A percentile compares a stretch with the other conserved stretches of the same genome.
phyloP scores from a whole-genome alignment of 2,329 filamentous ascomycete species.

The Scedosporium apiospermum region DNA sequence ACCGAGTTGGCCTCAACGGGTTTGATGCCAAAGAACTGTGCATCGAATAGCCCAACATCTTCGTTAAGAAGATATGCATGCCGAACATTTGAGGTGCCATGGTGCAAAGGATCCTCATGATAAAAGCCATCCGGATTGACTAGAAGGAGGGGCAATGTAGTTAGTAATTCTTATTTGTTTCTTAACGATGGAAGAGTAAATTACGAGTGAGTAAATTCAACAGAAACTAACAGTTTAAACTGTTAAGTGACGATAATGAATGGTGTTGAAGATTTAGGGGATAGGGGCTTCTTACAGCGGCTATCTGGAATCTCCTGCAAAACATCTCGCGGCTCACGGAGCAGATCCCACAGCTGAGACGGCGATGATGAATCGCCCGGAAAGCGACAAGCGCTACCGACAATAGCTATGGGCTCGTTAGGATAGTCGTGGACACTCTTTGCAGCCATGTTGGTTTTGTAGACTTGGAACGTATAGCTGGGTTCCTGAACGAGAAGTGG shows the following conservation, averaged over 20 bases:
- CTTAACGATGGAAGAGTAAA: background rate
- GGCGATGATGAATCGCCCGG: constrained; percentile 31
- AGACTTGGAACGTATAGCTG: background rate
- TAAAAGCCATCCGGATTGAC: constrained; percentile 30
- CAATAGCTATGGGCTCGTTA: constrained; percentile 8
- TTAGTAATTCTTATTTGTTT: background rate
- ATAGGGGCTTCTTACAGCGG: constrained; percentile 20
- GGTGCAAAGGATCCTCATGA: constrained; percentile 16
- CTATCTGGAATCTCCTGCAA: constrained; percentile 29
- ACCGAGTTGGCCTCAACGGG: constrained; percentile 14
- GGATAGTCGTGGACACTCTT: background rate
- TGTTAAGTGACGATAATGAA: background rate
- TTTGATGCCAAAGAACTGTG: constrained; percentile 16
- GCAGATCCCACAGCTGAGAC: constrained; percentile 33
- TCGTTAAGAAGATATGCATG: constrained; percentile 16
- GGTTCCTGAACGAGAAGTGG: background rate
- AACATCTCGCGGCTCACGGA: constrained; percentile 19
- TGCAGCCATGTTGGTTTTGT: background rate
- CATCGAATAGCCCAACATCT: constrained; percentile 16
- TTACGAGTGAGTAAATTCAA: background rate
- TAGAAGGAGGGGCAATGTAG: background rate
- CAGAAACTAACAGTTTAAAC: background rate
- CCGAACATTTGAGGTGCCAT: constrained; percentile 5
- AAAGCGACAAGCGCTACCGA: constrained; percentile 37
- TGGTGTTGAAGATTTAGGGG: background rate